phyloP scores from a whole-genome alignment of 352 stramenopile genomes.

The Phytophthora parvispora region DNA sequence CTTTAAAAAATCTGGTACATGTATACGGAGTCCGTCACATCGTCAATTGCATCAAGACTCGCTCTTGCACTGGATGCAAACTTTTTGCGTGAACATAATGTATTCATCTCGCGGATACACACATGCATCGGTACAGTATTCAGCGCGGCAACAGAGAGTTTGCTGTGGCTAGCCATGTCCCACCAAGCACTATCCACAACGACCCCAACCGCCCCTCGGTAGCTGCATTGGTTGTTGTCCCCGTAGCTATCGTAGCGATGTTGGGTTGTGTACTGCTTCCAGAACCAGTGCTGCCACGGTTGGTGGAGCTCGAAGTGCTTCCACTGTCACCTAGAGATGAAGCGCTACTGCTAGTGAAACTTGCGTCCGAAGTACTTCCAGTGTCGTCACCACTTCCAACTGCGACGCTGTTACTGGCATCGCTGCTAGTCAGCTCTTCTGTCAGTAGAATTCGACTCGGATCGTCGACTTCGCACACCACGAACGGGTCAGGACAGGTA shows the following conservation, averaged over 20 bases:
- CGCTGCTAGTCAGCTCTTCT: neutral
- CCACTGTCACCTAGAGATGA: neutral
- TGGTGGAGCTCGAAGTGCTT: neutral
- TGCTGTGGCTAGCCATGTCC: neutral
- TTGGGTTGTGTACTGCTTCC: neutral
- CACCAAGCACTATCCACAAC: conserved; percentile 1
- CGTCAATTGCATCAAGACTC: too few relatives aligned
- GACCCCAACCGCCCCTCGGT: neutral
- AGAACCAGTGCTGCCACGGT: neutral
- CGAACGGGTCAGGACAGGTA: conserved; percentile 70
- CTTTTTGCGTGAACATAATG: too few relatives aligned
- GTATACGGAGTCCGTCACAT: too few relatives aligned
- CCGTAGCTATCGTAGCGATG: neutral
- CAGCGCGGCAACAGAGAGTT: neutral
- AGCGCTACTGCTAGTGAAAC: neutral
- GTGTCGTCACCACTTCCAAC: neutral
- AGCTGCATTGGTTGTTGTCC: conserved; percentile 1
- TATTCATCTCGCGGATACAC: too few relatives aligned
- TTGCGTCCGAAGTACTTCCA: conserved; percentile 1
- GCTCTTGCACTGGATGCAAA: too few relatives aligned
- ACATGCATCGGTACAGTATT: too few relatives aligned
- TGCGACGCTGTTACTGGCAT: neutral
- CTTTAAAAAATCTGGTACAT: too few relatives aligned
- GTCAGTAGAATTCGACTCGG: conserved; percentile 7
- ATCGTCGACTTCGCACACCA: conserved; percentile 53